Conservation (phyloP, 441 rosid genomes). For the Populus trichocarpa region DNA sequence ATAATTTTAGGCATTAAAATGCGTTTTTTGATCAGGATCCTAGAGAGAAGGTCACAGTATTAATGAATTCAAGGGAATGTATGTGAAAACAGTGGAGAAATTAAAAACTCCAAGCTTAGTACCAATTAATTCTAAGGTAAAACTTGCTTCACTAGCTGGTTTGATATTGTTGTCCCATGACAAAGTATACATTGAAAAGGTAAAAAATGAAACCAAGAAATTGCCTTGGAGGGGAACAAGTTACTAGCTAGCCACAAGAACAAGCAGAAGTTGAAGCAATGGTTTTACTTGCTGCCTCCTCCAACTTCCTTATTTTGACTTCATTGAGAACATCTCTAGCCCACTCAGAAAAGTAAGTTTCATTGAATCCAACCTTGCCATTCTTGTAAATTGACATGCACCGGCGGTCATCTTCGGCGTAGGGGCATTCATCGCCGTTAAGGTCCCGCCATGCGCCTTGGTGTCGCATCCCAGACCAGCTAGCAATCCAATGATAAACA, state of each 20-base stretch:
- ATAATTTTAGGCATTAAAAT: no score
- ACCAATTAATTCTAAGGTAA: no score
- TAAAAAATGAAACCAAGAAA: background rate
- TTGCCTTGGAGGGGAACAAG: background rate
- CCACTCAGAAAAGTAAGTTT: conserved; percentile 55
- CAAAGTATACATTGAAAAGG: no score
- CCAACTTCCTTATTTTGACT: conserved; percentile 28
- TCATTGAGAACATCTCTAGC: conserved; percentile 38
- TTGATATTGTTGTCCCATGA: background rate
- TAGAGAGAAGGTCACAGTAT: background rate
- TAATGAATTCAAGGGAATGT: background rate
- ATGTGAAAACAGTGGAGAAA: background rate
- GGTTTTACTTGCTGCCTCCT: conserved; percentile 4
- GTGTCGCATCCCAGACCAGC: conserved; percentile 73
- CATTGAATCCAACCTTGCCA: conserved; percentile 51
- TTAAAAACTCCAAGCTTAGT: background rate
- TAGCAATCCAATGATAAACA: conserved; percentile 58
- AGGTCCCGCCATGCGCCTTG: conserved; percentile 68
- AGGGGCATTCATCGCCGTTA: conserved; percentile 45
- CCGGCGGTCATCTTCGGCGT: conserved; percentile 46
- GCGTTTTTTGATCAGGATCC: no score
- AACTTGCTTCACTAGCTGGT: background rate
- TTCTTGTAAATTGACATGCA: conserved; percentile 66
- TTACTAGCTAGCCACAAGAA: conserved; percentile 15
- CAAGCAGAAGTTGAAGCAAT: conserved; percentile 19